Base-by-base conservation (phyloP, 1,284 basidiomycete species). In the Vanrija sp. region DNA sequence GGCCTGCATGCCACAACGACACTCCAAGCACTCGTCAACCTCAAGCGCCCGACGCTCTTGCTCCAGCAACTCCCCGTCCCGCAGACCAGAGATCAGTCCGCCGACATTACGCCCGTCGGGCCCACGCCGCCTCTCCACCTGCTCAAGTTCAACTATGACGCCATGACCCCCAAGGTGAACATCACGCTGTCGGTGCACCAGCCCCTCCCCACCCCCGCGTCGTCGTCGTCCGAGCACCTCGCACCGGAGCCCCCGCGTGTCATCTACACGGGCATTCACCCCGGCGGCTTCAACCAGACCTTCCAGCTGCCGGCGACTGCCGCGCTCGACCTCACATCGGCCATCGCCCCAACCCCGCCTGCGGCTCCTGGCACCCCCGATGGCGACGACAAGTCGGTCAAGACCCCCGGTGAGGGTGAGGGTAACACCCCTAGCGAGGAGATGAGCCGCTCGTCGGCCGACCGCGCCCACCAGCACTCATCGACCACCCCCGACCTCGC, bases 71-170 rank as follows among this genome's bases (percentile, higher is more conserved):
- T 76, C 80, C 31, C 31, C 2, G 31, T 31, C 12, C 31, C 31
- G 8, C 31, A 31, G 31, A 31, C 8, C 12, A 31, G 31, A 31
- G 68, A 70, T 16, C 15, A 39, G 6, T 51, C 56, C 16, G 44
- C 78, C 78, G 79, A 83, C 42, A 79, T 66, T 23, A 49, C 53
- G 9, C 24, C 48, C 5, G 37, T 47, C 24, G 25, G 56, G 19
- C 55, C 60, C 5, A 27, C 60, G 75, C 35, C 79, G 79, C 61
- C 72, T 15, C 63, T 68, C 41, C 88, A 92, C 64, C 83, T 84
- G 16, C 79, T 93, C 53, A 88, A 89, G 69, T 94, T 94, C 73
- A 85, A 86, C 70, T 94, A 87, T 71, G 91, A 94, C 68, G 89
- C 87, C 60, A 89, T 90, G 59, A 85, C 89, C 0, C 85, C 89